Evolutionary conservation across 2,329 filamentous ascomycete genomes (phyloP), one percentile per base, ranked within the genome.

Genomic region (Penicillium brasilianum): DNA sequence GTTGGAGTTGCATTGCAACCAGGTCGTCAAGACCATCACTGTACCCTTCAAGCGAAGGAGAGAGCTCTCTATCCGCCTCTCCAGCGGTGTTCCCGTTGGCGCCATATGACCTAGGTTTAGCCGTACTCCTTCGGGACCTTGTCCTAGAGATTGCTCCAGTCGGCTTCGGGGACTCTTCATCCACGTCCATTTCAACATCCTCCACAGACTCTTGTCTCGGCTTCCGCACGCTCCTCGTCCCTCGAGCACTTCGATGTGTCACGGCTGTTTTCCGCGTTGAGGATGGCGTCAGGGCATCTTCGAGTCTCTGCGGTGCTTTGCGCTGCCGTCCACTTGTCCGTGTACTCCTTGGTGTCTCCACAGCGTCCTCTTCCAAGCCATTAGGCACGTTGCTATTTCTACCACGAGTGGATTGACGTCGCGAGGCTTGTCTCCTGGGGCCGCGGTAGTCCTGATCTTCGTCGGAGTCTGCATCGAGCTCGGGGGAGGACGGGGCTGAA

Each of bases 1-100:
- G 71, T 53, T 78, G 76, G 37, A 78, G 60, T 57, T 79, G 76
- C 62, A 74, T 69, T 8, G 74, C 67, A 57, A 77, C 70, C 10
- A 76, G 67, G 43, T 77, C 74, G 56, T 77, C 74, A 51, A 77
- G 66, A 7, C 71, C 75, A 55, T 75, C 73, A 48, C 71, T 71
- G 20, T 73, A 72, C 25, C 68, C 71, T 25, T 76, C 74, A 18
- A 67, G 65, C 8, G 70, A 63, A 13, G 67, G 62, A 7, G 72
- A 67, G 37, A 63, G 58, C 11, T 67, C 66, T 22, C 67, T 58
- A 22, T 53, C 52, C 13, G 37, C 37, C 37, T 62, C 65, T 20
- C 54, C 62, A 25, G 58, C 56, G 10, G 16, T 36, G 11, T 36
- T n/a, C 10, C 43, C 60, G 25, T 64, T 53, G 50, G 52, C 46